These are phyloP conservation scores for Flagelloscypha sp. DNA, from an alignment of 768 basidiomycete species.

Conservation along the genomic window DNA sequence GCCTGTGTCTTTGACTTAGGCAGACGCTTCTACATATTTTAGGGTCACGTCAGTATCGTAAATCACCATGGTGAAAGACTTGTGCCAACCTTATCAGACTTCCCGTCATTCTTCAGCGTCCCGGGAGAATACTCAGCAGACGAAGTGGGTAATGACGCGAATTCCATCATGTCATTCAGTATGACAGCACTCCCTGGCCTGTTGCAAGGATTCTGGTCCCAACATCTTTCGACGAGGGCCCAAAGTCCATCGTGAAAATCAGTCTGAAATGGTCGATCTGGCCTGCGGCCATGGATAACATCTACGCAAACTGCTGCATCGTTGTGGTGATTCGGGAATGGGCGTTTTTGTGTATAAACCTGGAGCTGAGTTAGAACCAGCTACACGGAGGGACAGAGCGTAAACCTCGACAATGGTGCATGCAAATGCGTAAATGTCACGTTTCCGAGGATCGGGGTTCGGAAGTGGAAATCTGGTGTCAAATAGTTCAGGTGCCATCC, in stretches of 20 bases:
- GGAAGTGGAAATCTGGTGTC: background rate
- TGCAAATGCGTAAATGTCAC: conserved; percentile 11
- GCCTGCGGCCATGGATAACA: conserved; percentile 6
- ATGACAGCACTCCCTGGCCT: no score
- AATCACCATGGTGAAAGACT: no score
- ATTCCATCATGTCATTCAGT: no score
- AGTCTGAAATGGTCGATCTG: conserved; percentile 11
- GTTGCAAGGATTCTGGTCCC: conserved; percentile 3
- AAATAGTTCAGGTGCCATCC: conserved; percentile 12
- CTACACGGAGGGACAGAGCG: background rate
- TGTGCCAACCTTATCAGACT: no score
- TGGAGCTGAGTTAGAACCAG: background rate
- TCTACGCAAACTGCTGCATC: conserved; percentile 4
- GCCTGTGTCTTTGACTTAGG: no score
- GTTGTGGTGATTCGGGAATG: conserved; percentile 4
- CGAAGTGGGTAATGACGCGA: no score
- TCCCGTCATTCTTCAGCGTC: no score
- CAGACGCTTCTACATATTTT: no score
- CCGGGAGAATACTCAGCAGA: no score
- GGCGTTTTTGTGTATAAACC: conserved; percentile 6
- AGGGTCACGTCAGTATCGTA: no score
- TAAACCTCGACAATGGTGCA: conserved; percentile 7
- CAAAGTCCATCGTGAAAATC: background rate
- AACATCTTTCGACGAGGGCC: conserved; percentile 2
- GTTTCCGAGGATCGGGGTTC: conserved; percentile 2